A percentile compares a stretch with the other conserved stretches of the same genome.
These are phyloP conservation scores for Eudorina sp. DNA, from an alignment of 139 green algal genomes.

Conservation along the genomic window DNA sequence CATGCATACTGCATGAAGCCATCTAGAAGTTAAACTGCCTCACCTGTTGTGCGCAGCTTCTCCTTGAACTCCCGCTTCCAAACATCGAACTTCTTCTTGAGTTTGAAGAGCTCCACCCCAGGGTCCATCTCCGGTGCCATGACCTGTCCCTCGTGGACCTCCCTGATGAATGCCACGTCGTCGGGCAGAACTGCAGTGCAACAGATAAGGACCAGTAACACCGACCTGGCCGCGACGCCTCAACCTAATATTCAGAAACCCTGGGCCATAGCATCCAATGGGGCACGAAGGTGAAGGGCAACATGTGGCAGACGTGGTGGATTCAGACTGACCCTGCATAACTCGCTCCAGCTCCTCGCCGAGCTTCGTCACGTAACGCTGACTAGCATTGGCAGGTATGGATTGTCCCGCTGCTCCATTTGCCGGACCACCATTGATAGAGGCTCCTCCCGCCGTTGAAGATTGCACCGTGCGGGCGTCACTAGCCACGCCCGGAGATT, in stretches of 20 bases:
- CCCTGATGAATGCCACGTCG: conserved; percentile 69
- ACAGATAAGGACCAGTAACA: no score
- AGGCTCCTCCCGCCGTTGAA: neutral
- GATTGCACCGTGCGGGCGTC: neutral
- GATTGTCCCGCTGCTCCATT: no score
- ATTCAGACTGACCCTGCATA: conserved; percentile 52
- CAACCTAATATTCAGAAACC: no score
- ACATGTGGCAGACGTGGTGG: no score
- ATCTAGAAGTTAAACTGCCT: neutral
- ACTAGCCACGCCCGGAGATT: neutral
- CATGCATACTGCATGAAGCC: neutral
- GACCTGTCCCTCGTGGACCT: conserved; percentile 62
- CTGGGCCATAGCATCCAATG: no score
- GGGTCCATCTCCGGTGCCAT: conserved; percentile 72
- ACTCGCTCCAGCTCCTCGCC: conserved; percentile 59
- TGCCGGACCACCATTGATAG: neutral
- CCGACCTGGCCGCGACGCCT: no score
- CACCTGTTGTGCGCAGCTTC: conserved; percentile 47
- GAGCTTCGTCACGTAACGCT: conserved; percentile 53
- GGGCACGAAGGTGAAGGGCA: no score
- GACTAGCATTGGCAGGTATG: neutral
- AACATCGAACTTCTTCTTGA: conserved; percentile 70
- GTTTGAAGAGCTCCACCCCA: conserved; percentile 63
- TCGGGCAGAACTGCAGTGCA: conserved; percentile 68
- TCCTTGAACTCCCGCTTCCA: conserved; percentile 77